A percentile compares a stretch with the other conserved stretches of the same genome.
These are phyloP conservation scores for Erysimum cheiranthoides DNA, from an alignment of 345 rosid species.

Conservation along the genomic window DNA sequence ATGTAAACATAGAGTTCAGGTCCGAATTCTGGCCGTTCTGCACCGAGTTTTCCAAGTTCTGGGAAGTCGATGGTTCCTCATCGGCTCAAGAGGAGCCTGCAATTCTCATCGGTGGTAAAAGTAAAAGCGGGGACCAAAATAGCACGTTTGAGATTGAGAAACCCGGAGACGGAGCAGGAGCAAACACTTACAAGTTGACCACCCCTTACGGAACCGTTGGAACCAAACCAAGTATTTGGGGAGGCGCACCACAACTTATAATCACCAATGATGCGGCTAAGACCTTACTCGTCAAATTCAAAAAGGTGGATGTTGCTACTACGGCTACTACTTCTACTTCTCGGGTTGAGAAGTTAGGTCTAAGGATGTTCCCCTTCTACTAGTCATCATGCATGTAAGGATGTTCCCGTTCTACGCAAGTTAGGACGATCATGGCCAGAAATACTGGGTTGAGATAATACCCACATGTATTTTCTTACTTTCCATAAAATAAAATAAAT, in stretches of 20 bases:
- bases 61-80: conserved; percentile 7
- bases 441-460: too few species aligned
- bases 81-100: neutral
- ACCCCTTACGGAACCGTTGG: neutral
- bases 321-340: conserved; percentile 9
- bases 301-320: neutral
- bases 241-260: neutral
- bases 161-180: conserved; percentile 4
- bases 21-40: conserved; percentile 9
- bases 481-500: too few species aligned
- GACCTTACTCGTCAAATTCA: conserved; percentile 9
- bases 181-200: conserved; percentile 28
- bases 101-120: conserved; percentile 11
- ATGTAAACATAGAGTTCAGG: conserved; percentile 23
- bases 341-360: conserved; percentile 23
- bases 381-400: neutral
- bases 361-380: conserved; percentile 33
- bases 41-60: conserved; percentile 21
- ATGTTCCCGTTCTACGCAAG: too few species aligned
- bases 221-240: neutral
- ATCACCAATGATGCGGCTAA: conserved; percentile 9
- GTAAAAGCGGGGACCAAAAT: neutral
- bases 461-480: too few species aligned
- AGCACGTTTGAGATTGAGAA: neutral
- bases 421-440: too few species aligned